A percentile compares a stretch with the other conserved stretches of the same genome.
Evolutionary conservation across 1,284 basidiomycete species (phyloP).

Genomic region (Mixia osmundae): DNA sequence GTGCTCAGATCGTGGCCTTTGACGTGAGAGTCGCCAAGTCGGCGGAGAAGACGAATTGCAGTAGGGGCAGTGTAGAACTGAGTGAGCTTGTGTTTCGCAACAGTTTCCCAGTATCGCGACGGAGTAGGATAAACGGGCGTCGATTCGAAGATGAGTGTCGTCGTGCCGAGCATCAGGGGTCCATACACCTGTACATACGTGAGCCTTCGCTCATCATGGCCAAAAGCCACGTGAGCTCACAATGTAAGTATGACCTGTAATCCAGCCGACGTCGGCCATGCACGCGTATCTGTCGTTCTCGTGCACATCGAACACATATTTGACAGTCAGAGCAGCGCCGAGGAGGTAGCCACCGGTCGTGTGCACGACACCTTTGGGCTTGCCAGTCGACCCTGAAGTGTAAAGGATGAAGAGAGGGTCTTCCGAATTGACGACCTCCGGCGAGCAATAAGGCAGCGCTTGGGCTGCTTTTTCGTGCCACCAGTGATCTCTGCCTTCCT

Average conservation of each 20-base stretch:
- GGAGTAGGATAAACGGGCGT: slow-evolving; percentile 93
- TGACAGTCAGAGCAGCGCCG: slow-evolving; percentile 28
- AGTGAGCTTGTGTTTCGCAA: slow-evolving; percentile 78
- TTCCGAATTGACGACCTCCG: slow-evolving; percentile 64
- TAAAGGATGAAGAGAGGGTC: slow-evolving; percentile 97
- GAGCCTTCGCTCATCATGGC: background rate
- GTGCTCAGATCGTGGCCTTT: slow-evolving; percentile 58
- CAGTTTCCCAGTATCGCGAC: slow-evolving; percentile 88
- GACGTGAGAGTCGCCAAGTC: slow-evolving; percentile 69
- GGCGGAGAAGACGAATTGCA: slow-evolving; percentile 73
- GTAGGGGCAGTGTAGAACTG: slow-evolving; percentile 76
- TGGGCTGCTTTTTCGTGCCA: slow-evolving; percentile 76
- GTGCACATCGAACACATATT: slow-evolving; percentile 92
- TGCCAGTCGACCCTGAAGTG: slow-evolving; percentile 17
- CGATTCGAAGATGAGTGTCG: slow-evolving; percentile 85
- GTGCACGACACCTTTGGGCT: slow-evolving; percentile 88
- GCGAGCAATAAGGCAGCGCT: slow-evolving; percentile 54
- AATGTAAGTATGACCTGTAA: slow-evolving; percentile 57
- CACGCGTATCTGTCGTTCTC: slow-evolving; percentile 52
- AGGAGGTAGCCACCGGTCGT: slow-evolving; percentile 47
- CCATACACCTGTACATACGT: slow-evolving; percentile 88
- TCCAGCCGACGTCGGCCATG: slow-evolving; percentile 99
- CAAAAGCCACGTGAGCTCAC: background rate
- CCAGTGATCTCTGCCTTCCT: slow-evolving; percentile 72
- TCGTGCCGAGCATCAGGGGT: slow-evolving; percentile 65